Conservation (phyloP, 1,139 yeast species). For the Taphrina sp. region DNA sequence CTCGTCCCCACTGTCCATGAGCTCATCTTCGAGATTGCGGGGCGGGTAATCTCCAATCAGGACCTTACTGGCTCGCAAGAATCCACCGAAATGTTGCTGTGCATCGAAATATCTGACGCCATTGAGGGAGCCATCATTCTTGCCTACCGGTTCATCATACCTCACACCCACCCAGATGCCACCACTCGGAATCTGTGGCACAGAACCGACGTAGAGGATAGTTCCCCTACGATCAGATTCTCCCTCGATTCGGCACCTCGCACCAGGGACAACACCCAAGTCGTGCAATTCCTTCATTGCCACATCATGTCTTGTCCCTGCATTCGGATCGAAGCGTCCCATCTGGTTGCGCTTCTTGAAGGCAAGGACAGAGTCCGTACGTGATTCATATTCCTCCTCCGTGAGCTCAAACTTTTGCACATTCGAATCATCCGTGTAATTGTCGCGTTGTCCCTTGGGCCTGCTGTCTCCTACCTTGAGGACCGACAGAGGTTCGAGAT, state of each 20-base stretch:
- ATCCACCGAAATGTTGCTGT: constrained; percentile 51
- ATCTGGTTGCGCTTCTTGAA: constrained; percentile 71
- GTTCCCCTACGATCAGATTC: constrained; percentile 60
- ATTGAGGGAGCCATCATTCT: constrained; percentile 73
- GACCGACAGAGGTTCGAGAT: constrained; percentile 33
- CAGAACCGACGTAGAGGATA: constrained; percentile 64
- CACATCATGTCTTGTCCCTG: constrained; percentile 40
- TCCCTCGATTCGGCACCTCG: constrained; percentile 48
- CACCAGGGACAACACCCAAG: constrained; percentile 44
- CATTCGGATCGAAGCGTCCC: constrained; percentile 69
- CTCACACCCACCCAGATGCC: constrained; percentile 75
- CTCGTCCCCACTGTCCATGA: constrained; percentile 42
- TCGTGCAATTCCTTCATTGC: constrained; percentile 38
- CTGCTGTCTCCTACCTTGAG: constrained; percentile 45
- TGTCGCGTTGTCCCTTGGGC: constrained; percentile 44
- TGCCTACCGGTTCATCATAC: constrained; percentile 62
- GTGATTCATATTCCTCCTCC: constrained; percentile 64
- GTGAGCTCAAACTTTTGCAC: constrained; percentile 55
- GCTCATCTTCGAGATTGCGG: constrained; percentile 37
- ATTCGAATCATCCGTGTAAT: constrained; percentile 44
- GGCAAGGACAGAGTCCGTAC: constrained; percentile 61
- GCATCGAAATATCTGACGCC: constrained; percentile 65
- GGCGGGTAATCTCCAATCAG: constrained; percentile 47
- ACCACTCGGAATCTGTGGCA: constrained; percentile 51
- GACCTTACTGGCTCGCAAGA: constrained; percentile 45